Evolutionary conservation across 208 protist species (phyloP).

Genomic region (Trypanosoma scelopori): DNA sequence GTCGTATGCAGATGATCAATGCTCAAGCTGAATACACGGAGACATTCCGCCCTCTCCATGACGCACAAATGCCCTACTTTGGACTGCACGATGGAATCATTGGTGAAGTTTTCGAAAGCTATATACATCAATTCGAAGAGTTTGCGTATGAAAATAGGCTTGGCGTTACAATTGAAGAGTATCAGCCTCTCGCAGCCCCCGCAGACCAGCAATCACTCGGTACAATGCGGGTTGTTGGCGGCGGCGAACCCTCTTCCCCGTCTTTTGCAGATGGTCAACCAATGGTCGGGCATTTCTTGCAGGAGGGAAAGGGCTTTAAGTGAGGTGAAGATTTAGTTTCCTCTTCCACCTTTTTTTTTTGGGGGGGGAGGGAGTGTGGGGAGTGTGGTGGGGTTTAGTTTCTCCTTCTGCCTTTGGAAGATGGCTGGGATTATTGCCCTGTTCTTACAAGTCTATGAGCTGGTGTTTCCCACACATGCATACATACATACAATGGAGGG

Average conservation of each 20-base stretch:
- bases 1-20: conserved; percentile 87
- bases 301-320: conserved; percentile 72
- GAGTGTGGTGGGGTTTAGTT: neutral
- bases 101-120: conserved; percentile 76
- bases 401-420: too few species aligned
- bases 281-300: conserved; percentile 76
- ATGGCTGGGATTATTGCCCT: too few species aligned
- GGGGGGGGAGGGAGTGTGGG: neutral
- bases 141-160: conserved; percentile 88
- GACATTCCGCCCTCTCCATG: conserved; percentile 76
- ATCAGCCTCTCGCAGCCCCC: conserved; percentile 62
- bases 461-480: too few species aligned
- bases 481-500: too few species aligned
- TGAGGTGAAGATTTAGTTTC: conserved; percentile 15
- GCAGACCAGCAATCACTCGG: conserved; percentile 68
- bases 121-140: conserved; percentile 89
- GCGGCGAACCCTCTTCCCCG: conserved; percentile 18
- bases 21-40: conserved; percentile 83
- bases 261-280: conserved; percentile 52
- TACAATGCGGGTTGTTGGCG: conserved; percentile 32
- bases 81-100: conserved; percentile 83
- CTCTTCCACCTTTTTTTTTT: conserved; percentile 8
- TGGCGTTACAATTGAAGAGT: conserved; percentile 75
- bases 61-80: conserved; percentile 89
- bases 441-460: too few species aligned